Base-by-base conservation (phyloP, 225 moss, liverwort and hornwort genomes). In the Marchantia polymorpha region DNA sequence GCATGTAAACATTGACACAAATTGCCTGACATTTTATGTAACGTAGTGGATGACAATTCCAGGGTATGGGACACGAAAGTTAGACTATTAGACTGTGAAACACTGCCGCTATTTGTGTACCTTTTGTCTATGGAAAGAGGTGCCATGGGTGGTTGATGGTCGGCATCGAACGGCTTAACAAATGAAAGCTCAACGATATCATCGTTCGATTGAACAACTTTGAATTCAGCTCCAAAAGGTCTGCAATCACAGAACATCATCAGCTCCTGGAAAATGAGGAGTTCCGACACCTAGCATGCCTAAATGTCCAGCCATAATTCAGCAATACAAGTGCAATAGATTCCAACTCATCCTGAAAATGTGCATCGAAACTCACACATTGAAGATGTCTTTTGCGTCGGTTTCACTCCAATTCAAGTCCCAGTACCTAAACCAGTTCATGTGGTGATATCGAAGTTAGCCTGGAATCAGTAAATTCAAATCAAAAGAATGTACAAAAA, bases 351-450 rank as follows among this genome's bases (percentile, higher is more conserved):
- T 26, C 29, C 25, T 26, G 19, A 70, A 22, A 31, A 22, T 54
- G 17, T 74, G 13, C 27, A 15, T 27, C 10, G 23, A 8, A 74
- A 74, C 73, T 74, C 54, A 74, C 73, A 74, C 52, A 22, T 74
- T 46, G 19, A 53, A 74, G 17, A 74, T 74, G 15, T 74, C 73
- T 25, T 59, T 59, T n/a, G n/a, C 97, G 78, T 87, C 90, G 2
- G 86, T 85, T 69, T 85, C 86, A 83, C 82, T 99, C 97, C 97
- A 99, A 79, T 99, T 93, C 76, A 99, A 77, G 82, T 99, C 97
- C 97, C 97, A 99, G 54, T 99, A 99, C 80, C 96, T 97, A 26
- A 39, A 75, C 0, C 67, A 61, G 6, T 23, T 61, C 61, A 17
- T 17, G 2, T 59, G 26, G 25, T 65, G 30, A 29, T 29, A 30